A percentile compares a stretch with the other conserved stretches of the same genome.
Evolutionary conservation across 306 rosid genomes (phyloP).

Genomic region (Prunus campanulata): DNA sequence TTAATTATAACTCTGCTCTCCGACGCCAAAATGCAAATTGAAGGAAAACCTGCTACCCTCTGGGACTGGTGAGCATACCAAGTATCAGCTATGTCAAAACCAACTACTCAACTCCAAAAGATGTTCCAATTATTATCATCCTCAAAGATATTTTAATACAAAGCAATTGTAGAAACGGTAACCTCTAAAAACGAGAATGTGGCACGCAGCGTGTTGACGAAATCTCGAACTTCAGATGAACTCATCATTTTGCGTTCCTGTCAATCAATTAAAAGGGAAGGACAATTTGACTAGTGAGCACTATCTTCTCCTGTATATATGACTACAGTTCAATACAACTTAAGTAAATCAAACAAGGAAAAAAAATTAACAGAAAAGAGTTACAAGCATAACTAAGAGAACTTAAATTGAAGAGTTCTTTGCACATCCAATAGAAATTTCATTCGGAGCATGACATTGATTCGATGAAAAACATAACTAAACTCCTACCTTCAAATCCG

Average conservation of each 20-base stretch:
- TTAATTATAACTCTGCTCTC: too few relatives aligned
- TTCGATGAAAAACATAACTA: not conserved
- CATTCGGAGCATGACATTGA: not conserved
- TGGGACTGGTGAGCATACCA: not conserved
- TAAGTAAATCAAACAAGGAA: not conserved
- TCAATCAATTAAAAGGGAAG: conserved; percentile 29
- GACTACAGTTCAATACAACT: not conserved
- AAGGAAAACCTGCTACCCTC: not conserved
- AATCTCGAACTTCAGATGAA: conserved; percentile 50
- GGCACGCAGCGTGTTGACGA: conserved; percentile 67
- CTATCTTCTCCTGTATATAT: not conserved
- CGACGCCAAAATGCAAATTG: not conserved
- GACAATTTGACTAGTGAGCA: not conserved
- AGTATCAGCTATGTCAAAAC: not conserved
- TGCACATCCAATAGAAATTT: not conserved
- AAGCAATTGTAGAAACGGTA: conserved; percentile 11
- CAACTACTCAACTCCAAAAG: not conserved
- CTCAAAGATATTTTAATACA: conserved; percentile 14
- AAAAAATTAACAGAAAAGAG: too few relatives aligned
- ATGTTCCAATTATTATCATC: conserved; percentile 10
- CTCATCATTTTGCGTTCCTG: conserved; percentile 80
- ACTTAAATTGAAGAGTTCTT: not conserved
- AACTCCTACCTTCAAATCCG: conserved; percentile 50
- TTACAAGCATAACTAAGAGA: not conserved
- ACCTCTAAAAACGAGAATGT: conserved; percentile 78